A percentile compares a stretch with the other conserved stretches of the same genome.
These are phyloP conservation scores for Cyberlindnera xylosilytica DNA, from an alignment of 805 yeast species.

Conservation along the genomic window DNA sequence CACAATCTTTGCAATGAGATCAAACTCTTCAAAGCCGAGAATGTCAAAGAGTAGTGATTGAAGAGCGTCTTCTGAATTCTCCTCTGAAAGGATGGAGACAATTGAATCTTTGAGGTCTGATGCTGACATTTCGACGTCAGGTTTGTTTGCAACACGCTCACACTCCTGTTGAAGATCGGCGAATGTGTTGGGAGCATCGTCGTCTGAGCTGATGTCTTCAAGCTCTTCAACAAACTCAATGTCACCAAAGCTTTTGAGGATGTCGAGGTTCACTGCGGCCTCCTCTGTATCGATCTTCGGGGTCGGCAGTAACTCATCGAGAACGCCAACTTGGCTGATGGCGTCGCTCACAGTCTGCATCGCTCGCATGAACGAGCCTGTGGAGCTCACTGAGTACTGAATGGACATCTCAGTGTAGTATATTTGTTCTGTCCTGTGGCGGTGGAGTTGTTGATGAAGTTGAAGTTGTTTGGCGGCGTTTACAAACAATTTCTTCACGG, in stretches of 20 bases:
- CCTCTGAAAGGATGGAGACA: slow-evolving; percentile 32
- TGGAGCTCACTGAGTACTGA: slow-evolving; percentile 55
- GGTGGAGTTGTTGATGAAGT: slow-evolving; percentile 45
- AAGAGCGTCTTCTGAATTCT: slow-evolving; percentile 50
- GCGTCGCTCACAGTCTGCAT: slow-evolving; percentile 67
- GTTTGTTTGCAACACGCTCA: slow-evolving; percentile 31
- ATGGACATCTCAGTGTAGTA: slow-evolving; percentile 37
- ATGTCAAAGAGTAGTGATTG: slow-evolving; percentile 76
- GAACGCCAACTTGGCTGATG: slow-evolving; percentile 31
- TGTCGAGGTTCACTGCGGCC: slow-evolving; percentile 32
- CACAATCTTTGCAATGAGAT: slow-evolving; percentile 63
- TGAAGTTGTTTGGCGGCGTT: too few relatives aligned
- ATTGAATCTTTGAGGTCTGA: slow-evolving; percentile 31
- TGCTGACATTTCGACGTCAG: slow-evolving; percentile 31
- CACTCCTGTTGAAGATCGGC: slow-evolving; percentile 25
- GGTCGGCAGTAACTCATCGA: slow-evolving; percentile 21
- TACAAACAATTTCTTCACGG: too few relatives aligned
- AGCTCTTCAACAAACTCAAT: slow-evolving; percentile 26
- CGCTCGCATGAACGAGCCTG: slow-evolving; percentile 75
- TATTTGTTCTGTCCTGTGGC: not conserved
- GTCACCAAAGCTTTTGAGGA: slow-evolving; percentile 33
- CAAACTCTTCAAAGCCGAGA: slow-evolving; percentile 84
- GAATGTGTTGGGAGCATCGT: slow-evolving; percentile 12
- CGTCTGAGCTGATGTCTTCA: slow-evolving; percentile 14
- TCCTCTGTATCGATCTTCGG: slow-evolving; percentile 40